A percentile compares a stretch with the other conserved stretches of the same genome.
These are phyloP conservation scores for Colletotrichum sojae DNA, from an alignment of 2,329 filamentous ascomycete species.

Conservation along the genomic window DNA sequence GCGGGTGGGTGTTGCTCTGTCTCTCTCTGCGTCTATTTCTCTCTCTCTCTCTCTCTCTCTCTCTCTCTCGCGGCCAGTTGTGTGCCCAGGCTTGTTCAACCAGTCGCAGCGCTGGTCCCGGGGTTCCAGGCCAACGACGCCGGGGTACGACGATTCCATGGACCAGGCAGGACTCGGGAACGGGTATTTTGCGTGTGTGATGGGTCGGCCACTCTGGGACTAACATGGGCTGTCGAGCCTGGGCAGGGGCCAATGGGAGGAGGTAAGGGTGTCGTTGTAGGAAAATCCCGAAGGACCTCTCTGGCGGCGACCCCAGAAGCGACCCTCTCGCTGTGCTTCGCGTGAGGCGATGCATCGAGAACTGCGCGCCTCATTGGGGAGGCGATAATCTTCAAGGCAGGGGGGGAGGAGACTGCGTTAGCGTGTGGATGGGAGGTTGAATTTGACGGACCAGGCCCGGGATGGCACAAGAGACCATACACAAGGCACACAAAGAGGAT, in stretches of 20 bases:
- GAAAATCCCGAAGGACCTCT: conserved; percentile 24
- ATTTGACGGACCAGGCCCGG: conserved; percentile 26
- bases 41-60: conserved; percentile 9
- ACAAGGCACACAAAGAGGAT: conserved; percentile 17
- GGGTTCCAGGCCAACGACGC: conserved; percentile 32
- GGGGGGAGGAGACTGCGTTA: conserved; percentile 9
- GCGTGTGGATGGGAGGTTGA: conserved; percentile 14
- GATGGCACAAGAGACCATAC: conserved; percentile 7
- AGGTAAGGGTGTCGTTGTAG: conserved; percentile 35
- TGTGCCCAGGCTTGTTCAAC: conserved; percentile 27
- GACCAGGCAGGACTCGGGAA: conserved; percentile 37
- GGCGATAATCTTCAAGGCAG: conserved; percentile 25
- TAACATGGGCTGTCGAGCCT: conserved; percentile 26
- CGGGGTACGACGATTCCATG: conserved; percentile 36
- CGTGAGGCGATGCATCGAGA: conserved; percentile 34
- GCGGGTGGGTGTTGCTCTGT: conserved; percentile 27
- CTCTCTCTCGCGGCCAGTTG: conserved; percentile 16
- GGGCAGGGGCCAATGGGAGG: conserved; percentile 31
- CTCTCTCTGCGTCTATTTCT: conserved; percentile 1
- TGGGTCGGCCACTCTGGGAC: conserved; percentile 34
- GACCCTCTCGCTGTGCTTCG: conserved; percentile 25
- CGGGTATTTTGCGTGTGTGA: conserved; percentile 35
- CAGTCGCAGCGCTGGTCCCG: conserved; percentile 29
- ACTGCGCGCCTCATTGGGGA: conserved; percentile 34
- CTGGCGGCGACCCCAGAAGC: conserved; percentile 10